Evolutionary conservation across 2,329 filamentous ascomycete species (phyloP), one percentile per base, ranked within the genome.

Genomic region (Sordariomycetes sp.): DNA sequence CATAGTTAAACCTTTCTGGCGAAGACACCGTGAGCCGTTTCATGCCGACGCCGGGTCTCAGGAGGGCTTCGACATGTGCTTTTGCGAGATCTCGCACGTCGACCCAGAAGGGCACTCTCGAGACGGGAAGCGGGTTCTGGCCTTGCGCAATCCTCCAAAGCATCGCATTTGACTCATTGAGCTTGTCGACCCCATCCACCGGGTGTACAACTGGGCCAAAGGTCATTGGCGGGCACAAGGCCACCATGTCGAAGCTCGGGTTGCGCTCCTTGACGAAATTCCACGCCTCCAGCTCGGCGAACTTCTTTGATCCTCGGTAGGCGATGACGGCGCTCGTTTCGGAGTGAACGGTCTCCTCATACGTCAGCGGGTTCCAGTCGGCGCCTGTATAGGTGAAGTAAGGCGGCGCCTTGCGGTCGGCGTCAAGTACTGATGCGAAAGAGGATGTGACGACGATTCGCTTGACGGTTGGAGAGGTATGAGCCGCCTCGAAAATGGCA

Each of bases 401-500:
- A 0, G 69, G 64, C 40, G 63, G 61, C 18, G 54, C 59, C 17
- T 65, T 65, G 35, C 68, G 64, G 28, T 44, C 46, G 2, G 55
- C 42, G 43, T 81, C 63, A 32, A 80, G 46, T 14, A 83, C 78
- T 0, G 76, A 64, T n/a, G 78, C 79, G 45, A 82, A 83, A 3
- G 76, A 82, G 4, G 75, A 81, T 1, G 78, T 82, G 42, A 83
- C 70, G 29, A 78, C 58, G 23, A 63, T 28, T 6, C 55, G 52
- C 10, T 40, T 46, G 21, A 59, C 44, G 2, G 33, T 39, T 1
- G 43, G 36, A 19, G 39, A 42, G 4, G 38, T 27, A 7, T 46
- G 41, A 5, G 47, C 45, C 2, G 59, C 58, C 5, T 50, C 48
- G 8, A 70, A 44, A 14, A 70, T 52, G 0, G 61, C 55, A 4